Evolutionary conservation across 495 filamentous ascomycete species (phyloP).

Genomic region (Chaetomidium leptoderma): DNA sequence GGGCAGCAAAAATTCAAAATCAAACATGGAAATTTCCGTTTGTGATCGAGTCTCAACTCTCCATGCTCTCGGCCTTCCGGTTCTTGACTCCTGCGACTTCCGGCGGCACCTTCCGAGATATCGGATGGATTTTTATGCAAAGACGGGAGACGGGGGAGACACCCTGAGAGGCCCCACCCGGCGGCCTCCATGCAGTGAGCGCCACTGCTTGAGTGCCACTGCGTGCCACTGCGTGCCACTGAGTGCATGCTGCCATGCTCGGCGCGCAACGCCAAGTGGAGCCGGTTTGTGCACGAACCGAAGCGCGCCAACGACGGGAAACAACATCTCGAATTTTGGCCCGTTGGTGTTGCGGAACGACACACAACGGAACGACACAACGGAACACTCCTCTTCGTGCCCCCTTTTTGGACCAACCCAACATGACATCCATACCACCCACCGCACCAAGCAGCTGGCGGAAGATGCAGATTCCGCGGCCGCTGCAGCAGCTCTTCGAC

Average conservation of each 20-base stretch:
- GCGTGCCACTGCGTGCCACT: too few species aligned
- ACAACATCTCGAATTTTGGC: background rate
- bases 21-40: background rate
- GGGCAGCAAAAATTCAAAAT: background rate
- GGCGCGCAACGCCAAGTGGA: too few species aligned
- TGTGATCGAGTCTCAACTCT: background rate
- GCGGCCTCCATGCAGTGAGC: background rate
- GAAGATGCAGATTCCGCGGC: conserved; percentile 63
- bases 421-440: conserved; percentile 12
- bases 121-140: conserved; percentile 17
- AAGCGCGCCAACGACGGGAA: background rate
- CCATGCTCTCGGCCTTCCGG: background rate
- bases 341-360: conserved; percentile 1
- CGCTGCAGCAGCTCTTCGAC: conserved; percentile 79
- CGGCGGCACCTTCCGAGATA: conserved; percentile 14
- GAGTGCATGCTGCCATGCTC: too few species aligned
- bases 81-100: background rate
- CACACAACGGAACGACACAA: conserved; percentile 2
- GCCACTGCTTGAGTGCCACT: too few species aligned
- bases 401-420: background rate
- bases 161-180: background rate
- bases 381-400: background rate
- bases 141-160: background rate
- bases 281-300: background rate
- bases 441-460: conserved; percentile 15